These are phyloP conservation scores for Hermanozyma aechmeae DNA, from an alignment of 805 yeast genomes.

Conservation along the genomic window DNA sequence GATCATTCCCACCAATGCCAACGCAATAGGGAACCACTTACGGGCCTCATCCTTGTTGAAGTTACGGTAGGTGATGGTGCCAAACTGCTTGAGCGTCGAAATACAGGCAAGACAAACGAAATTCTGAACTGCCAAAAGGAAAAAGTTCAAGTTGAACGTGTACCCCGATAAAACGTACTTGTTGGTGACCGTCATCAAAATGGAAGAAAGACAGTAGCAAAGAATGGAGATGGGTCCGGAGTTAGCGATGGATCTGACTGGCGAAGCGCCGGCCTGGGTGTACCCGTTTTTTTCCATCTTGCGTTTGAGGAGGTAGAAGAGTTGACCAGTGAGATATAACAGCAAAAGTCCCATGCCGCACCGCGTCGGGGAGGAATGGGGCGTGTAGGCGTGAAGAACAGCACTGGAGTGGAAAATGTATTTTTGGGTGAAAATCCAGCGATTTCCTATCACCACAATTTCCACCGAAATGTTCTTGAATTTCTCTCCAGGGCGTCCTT, in stretches of 20 bases:
- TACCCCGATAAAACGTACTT: slow-evolving; percentile 81
- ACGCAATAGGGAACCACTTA: slow-evolving; percentile 92
- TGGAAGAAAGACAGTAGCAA: slow-evolving; percentile 87
- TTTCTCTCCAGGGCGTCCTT: too few species aligned
- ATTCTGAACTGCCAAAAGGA: slow-evolving; percentile 82
- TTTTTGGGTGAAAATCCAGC: too few species aligned
- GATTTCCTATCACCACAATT: too few species aligned
- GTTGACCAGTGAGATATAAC: slow-evolving; percentile 28
- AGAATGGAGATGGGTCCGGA: slow-evolving; percentile 63
- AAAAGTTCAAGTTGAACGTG: slow-evolving; percentile 72
- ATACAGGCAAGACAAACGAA: slow-evolving; percentile 73
- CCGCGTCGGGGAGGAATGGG: too few species aligned
- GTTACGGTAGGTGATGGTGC: slow-evolving; percentile 78
- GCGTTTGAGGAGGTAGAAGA: slow-evolving; percentile 19
- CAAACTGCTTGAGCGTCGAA: slow-evolving; percentile 59
- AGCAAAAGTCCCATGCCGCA: slow-evolving; percentile 35
- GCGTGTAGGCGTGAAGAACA: too few species aligned
- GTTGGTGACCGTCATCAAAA: slow-evolving; percentile 95
- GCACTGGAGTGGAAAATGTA: too few species aligned
- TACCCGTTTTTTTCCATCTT: slow-evolving; percentile 28
- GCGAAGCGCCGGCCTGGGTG: slow-evolving; percentile 12
- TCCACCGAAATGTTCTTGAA: too few species aligned
- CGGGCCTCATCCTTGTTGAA: slow-evolving; percentile 82
- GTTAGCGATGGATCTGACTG: slow-evolving; percentile 30
- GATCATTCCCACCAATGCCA: slow-evolving; percentile 84